A percentile compares a stretch with the other conserved stretches of the same genome.
phyloP scores from a whole-genome alignment of 306 rosid genomes.

The Cicer arietinum region DNA sequence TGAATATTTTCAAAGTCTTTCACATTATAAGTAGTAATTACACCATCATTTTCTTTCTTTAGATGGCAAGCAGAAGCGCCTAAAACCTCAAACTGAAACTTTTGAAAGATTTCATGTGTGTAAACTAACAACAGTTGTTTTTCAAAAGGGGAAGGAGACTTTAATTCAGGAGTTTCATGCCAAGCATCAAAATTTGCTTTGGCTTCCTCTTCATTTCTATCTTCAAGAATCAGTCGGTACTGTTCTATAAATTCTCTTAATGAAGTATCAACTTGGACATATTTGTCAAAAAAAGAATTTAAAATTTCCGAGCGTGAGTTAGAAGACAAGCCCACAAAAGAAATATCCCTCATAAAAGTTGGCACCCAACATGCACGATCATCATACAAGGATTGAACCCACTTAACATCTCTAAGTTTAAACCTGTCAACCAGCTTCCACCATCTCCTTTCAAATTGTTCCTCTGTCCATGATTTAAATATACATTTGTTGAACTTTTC shows the following conservation, averaged over 20 bases:
- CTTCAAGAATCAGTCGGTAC: slow-evolving; percentile 59
- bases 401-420: slow-evolving; percentile 56
- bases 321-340: slow-evolving; percentile 61
- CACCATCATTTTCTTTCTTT: slow-evolving; percentile 59
- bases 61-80: slow-evolving; percentile 77
- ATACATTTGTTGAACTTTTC: slow-evolving; percentile 56
- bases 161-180: slow-evolving; percentile 71
- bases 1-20: slow-evolving; percentile 60
- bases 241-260: slow-evolving; percentile 58
- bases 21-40: slow-evolving; percentile 50
- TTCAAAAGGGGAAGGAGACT: slow-evolving; percentile 70
- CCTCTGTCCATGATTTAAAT: slow-evolving; percentile 61
- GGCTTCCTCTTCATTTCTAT: slow-evolving; percentile 69
- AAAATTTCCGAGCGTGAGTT: slow-evolving; percentile 54
- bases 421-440: slow-evolving; percentile 61
- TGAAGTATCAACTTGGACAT: slow-evolving; percentile 58
- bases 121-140: slow-evolving; percentile 58
- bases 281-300: slow-evolving; percentile 54
- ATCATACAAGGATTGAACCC: slow-evolving; percentile 59
- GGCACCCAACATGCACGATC: slow-evolving; percentile 65
- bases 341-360: slow-evolving; percentile 54
- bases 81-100: slow-evolving; percentile 64
- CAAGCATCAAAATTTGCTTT: slow-evolving; percentile 73
- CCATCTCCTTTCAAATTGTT: slow-evolving; percentile 66
- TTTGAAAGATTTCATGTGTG: slow-evolving; percentile 61